These are phyloP conservation scores for Gyrodon lividus DNA, from an alignment of 768 basidiomycete species.

Conservation along the genomic window DNA sequence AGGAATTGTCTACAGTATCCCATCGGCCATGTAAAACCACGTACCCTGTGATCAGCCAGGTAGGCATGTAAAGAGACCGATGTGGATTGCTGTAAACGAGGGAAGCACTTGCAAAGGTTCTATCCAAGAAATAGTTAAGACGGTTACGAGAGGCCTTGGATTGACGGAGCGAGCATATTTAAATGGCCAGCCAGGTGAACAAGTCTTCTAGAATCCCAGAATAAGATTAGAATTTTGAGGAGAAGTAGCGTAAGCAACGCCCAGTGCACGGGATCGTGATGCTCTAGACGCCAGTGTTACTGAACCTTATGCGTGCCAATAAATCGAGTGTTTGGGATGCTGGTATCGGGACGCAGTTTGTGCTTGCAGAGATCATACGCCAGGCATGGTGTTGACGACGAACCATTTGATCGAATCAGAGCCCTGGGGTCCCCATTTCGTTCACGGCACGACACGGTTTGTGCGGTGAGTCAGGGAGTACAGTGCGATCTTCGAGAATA, in stretches of 20 bases:
- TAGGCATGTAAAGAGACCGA: background rate
- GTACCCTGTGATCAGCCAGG: conserved; percentile 7
- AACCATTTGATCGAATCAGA: no score
- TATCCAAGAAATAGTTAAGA: background rate
- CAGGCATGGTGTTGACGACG: no score
- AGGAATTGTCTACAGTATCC: background rate
- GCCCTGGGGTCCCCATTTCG: no score
- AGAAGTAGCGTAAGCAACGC: background rate
- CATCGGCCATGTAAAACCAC: background rate
- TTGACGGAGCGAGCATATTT: background rate
- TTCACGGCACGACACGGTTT: no score
- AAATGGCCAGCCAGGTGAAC: background rate
- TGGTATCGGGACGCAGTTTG: no score
- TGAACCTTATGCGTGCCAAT: background rate
- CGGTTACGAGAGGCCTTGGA: background rate
- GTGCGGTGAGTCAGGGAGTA: no score
- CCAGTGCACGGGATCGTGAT: background rate
- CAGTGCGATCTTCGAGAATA: no score
- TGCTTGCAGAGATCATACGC: no score
- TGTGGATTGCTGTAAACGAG: no score
- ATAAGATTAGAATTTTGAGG: background rate
- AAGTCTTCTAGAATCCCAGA: background rate
- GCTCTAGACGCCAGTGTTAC: background rate
- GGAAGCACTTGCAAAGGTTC: background rate
- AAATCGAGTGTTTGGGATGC: no score